Evolutionary conservation across 2,329 filamentous ascomycete genomes (phyloP).

Genomic region (Triangularia setosa): DNA sequence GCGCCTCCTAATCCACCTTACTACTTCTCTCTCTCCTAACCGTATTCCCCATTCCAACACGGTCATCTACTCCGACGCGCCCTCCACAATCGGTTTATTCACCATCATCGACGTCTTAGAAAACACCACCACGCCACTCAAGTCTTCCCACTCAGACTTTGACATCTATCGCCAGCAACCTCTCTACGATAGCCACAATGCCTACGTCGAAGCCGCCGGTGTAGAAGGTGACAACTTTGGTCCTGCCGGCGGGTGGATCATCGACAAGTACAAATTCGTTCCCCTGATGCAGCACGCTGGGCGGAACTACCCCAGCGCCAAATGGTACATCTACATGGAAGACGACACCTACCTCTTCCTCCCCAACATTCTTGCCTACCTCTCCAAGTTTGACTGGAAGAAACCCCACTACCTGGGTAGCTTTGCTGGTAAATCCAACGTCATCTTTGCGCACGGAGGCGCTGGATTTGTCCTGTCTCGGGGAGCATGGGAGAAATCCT

Average conservation of each 20-base stretch:
- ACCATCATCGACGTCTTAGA: constrained; percentile 12
- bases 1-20: constrained; percentile 14
- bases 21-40: constrained; percentile 8
- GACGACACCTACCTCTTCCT: constrained; percentile 18
- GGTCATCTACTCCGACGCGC: constrained; percentile 12
- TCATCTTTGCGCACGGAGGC: constrained; percentile 14
- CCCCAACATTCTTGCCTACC: constrained; percentile 12
- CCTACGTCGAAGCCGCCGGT: constrained; percentile 13
- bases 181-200: constrained; percentile 11
- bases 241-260: constrained; percentile 15
- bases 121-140: constrained; percentile 8
- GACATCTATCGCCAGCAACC: constrained; percentile 15
- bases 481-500: constrained; percentile 13
- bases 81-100: constrained; percentile 8
- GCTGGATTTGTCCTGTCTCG: constrained; percentile 15
- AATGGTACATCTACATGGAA: constrained; percentile 21
- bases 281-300: constrained; percentile 17
- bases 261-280: constrained; percentile 19
- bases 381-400: constrained; percentile 9
- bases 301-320: constrained; percentile 10
- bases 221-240: constrained; percentile 18
- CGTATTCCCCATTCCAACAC: constrained; percentile 11
- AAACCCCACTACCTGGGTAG: constrained; percentile 15
- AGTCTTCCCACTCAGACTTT: constrained; percentile 6
- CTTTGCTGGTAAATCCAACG: constrained; percentile 13